phyloP scores from a whole-genome alignment of 768 basidiomycete genomes.

The Leucocoprinus birnbaumii region DNA sequence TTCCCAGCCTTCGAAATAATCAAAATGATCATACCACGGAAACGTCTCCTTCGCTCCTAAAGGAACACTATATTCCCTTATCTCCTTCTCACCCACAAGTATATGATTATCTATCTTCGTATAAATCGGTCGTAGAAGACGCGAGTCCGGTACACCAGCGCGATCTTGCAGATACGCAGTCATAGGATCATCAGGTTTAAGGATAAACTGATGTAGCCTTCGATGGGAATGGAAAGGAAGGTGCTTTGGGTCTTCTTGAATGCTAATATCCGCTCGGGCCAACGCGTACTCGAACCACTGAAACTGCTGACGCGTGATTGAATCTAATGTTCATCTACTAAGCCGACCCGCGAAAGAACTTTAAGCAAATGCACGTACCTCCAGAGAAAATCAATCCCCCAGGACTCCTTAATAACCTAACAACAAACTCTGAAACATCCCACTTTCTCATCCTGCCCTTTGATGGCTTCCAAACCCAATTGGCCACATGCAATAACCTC shows the following conservation, averaged over 20 bases:
- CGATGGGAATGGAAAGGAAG: slow-evolving; percentile 6
- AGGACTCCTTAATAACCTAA: slow-evolving; percentile 15
- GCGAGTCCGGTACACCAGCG: slow-evolving; percentile 16
- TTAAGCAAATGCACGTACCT: not conserved
- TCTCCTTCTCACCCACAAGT: slow-evolving; percentile 13
- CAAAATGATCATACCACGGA: slow-evolving; percentile 12
- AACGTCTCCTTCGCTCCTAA: slow-evolving; percentile 13
- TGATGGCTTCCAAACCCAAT: slow-evolving; percentile 17
- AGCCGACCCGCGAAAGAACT: not conserved
- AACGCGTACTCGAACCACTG: slow-evolving; percentile 13
- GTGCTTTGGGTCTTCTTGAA: slow-evolving; percentile 10
- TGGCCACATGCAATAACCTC: slow-evolving; percentile 15
- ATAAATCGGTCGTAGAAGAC: slow-evolving; percentile 13
- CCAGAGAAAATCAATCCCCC: slow-evolving; percentile 18
- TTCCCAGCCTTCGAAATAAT: slow-evolving; percentile 17
- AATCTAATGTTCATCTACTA: not conserved
- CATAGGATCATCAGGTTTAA: slow-evolving; percentile 10
- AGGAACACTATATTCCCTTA: slow-evolving; percentile 9
- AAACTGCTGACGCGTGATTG: slow-evolving; percentile 11
- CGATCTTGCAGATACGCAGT: slow-evolving; percentile 13
- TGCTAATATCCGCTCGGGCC: slow-evolving; percentile 6
- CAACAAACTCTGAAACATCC: slow-evolving; percentile 16
- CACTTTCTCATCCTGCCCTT: slow-evolving; percentile 12
- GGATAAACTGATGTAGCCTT: slow-evolving; percentile 11
- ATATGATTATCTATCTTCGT: slow-evolving; percentile 17